These are phyloP conservation scores for Stachybotrys elegans DNA, from an alignment of 2,329 filamentous ascomycete genomes.

Conservation along the genomic window DNA sequence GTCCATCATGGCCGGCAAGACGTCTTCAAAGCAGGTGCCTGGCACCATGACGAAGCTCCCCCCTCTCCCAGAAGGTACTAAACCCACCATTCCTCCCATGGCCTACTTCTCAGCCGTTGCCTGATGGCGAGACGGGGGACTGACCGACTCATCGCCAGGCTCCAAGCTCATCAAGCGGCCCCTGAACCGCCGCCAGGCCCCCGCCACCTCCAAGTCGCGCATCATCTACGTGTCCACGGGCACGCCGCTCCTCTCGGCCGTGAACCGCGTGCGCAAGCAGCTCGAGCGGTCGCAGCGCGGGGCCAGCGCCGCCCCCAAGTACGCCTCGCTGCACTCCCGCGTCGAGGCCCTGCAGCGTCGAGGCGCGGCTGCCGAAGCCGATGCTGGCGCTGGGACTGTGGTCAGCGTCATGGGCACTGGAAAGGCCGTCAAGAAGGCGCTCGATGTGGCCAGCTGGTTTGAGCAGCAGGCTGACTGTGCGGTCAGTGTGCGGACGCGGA, in stretches of 20 bases:
- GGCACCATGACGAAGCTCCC: constrained; percentile 27
- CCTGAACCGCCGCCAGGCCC: constrained; percentile 32
- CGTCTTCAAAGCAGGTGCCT: constrained; percentile 12
- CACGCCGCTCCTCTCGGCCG: constrained; percentile 63
- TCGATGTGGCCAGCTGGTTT: constrained; percentile 61
- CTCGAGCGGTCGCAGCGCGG: constrained; percentile 47
- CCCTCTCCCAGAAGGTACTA: constrained; percentile 28
- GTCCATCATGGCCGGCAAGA: constrained; percentile 3
- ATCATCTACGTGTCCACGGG: constrained; percentile 60
- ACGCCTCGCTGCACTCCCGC: constrained; percentile 39
- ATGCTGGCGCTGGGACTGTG: constrained; percentile 22
- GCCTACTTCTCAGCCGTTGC: no score
- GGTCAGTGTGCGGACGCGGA: constrained; percentile 58
- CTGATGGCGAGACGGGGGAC: no score
- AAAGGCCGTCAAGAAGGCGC: constrained; percentile 58
- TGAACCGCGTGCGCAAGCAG: constrained; percentile 60
- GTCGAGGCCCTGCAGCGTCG: constrained; percentile 35
- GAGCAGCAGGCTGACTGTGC: constrained; percentile 53
- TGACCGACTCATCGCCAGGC: constrained; percentile 33
- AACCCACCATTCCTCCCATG: no score
- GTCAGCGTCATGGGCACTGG: constrained; percentile 62
- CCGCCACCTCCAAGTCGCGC: constrained; percentile 36
- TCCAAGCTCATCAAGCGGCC: constrained; percentile 45
- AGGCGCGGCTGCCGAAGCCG: constrained; percentile 17
- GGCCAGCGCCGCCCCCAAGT: constrained; percentile 35